phyloP scores from a whole-genome alignment of 345 rosid genomes.

The Excoecaria cochinchinensis region DNA sequence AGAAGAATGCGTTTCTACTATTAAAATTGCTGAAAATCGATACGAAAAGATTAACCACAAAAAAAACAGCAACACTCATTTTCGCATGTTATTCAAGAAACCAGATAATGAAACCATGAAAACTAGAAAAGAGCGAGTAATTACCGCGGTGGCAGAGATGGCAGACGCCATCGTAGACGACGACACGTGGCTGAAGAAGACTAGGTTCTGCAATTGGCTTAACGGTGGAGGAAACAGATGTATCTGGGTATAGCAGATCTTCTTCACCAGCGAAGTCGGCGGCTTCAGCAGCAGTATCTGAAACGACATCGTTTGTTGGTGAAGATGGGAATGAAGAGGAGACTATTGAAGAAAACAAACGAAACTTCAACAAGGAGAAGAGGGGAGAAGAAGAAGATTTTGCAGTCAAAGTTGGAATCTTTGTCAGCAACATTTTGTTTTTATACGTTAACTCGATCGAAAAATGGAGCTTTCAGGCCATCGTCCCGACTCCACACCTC shows the following conservation, averaged over 20 bases:
- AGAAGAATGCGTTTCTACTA: neutral
- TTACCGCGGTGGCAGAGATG: slow-evolving; percentile 95
- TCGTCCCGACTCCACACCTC: neutral
- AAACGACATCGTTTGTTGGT: slow-evolving; percentile 25
- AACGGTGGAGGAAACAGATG: slow-evolving; percentile 28
- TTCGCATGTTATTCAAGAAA: too few species aligned
- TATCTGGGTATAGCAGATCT: slow-evolving; percentile 29
- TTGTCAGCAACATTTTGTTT: neutral
- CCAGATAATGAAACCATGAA: neutral
- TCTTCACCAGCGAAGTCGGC: slow-evolving; percentile 39
- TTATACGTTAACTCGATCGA: neutral
- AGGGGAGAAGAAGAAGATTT: neutral
- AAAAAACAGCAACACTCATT: too few species aligned
- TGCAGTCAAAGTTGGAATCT: neutral
- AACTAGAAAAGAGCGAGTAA: neutral
- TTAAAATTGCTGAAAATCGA: too few species aligned
- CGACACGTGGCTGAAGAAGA: slow-evolving; percentile 87
- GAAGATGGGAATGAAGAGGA: slow-evolving; percentile 19
- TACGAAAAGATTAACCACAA: neutral
- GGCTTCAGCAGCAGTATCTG: slow-evolving; percentile 32
- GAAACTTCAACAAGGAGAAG: too few species aligned
- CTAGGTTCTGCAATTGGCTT: slow-evolving; percentile 36
- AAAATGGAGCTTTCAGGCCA: neutral
- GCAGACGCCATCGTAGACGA: slow-evolving; percentile 90
- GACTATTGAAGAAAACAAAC: slow-evolving; percentile 13